Conservation (phyloP, 2,329 filamentous ascomycete species). For the Exserohilum rostratum region DNA sequence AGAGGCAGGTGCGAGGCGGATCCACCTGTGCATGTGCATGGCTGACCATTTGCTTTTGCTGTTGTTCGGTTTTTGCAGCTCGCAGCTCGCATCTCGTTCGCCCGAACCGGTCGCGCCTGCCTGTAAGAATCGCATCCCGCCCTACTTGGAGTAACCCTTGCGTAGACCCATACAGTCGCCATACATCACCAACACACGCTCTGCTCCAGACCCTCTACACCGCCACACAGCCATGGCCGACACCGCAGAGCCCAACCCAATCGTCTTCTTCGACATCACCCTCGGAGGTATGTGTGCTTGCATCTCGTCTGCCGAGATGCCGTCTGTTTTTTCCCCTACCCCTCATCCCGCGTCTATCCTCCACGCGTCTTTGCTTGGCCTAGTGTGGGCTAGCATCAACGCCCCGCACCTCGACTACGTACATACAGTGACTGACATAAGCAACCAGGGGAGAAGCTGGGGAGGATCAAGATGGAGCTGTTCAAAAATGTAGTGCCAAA, state of each 20-base stretch:
- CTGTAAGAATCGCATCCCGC: constrained; percentile 4
- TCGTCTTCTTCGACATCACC: constrained; percentile 78
- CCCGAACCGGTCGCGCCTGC: background rate
- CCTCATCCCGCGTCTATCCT: constrained; percentile 20
- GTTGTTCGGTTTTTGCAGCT: too few relatives aligned
- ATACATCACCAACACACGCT: background rate
- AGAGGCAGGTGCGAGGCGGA: too few relatives aligned
- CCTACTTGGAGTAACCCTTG: constrained; percentile 9
- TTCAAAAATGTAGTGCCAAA: constrained; percentile 83
- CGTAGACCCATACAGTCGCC: too few relatives aligned
- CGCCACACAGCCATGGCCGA: constrained; percentile 45
- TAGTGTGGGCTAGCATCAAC: constrained; percentile 4
- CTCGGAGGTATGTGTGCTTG: constrained; percentile 70
- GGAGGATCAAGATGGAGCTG: constrained; percentile 62
- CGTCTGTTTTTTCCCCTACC: constrained; percentile 2
- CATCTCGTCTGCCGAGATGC: constrained; percentile 1
- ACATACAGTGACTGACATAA: constrained; percentile 30
- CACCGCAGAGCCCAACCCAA: constrained; percentile 50
- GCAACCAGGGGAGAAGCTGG: constrained; percentile 43
- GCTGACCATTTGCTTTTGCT: too few relatives aligned
- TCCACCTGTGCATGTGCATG: too few relatives aligned
- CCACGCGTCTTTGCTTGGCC: constrained; percentile 21
- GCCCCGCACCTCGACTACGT: constrained; percentile 1
- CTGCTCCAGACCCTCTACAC: background rate
- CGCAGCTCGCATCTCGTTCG: too few relatives aligned